Evolutionary conservation across 1,139 yeast genomes (phyloP).

Genomic region (Saccharomyces pastorianus): DNA sequence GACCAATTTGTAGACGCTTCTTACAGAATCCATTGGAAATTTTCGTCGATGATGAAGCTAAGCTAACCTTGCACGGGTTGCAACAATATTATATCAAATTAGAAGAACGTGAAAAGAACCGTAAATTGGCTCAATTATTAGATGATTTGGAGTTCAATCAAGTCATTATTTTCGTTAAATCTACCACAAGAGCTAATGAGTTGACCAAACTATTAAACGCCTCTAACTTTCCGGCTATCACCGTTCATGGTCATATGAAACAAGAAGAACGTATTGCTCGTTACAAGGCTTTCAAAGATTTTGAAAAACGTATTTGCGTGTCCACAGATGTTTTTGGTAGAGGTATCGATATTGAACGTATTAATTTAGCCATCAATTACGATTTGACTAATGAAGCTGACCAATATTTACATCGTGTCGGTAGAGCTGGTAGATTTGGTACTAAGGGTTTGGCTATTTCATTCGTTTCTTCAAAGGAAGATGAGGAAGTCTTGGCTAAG

Average conservation of each 20-base stretch:
- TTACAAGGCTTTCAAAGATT: constrained; percentile 93
- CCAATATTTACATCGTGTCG: constrained; percentile 97
- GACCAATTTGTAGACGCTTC: constrained; percentile 95
- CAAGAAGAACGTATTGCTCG: constrained; percentile 98
- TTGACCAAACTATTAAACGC: constrained; percentile 83
- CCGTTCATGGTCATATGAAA: constrained; percentile 91
- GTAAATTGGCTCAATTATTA: constrained; percentile 82
- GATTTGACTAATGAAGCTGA: constrained; percentile 88
- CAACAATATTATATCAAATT: constrained; percentile 93
- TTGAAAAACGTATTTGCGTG: constrained; percentile 97
- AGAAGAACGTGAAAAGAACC: constrained; percentile 87
- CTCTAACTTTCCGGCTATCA: constrained; percentile 94
- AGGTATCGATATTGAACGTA: constrained; percentile 98
- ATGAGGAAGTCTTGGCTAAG: constrained; percentile 82
- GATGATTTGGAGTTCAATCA: constrained; percentile 96
- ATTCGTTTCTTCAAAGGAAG: constrained; percentile 77
- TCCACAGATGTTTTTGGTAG: constrained; percentile 98
- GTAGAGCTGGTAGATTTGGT: constrained; percentile 99
- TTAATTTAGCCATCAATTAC: constrained; percentile 94
- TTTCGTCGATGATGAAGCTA: constrained; percentile 95
- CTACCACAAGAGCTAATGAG: constrained; percentile 87
- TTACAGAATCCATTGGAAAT: constrained; percentile 97
- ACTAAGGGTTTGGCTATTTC: constrained; percentile 96
- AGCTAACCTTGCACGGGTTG: constrained; percentile 93
- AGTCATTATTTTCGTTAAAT: constrained; percentile 92